Evolutionary conservation across 2,329 filamentous ascomycete genomes (phyloP), one percentile per base, ranked within the genome.

Genomic region (Seiridium unicorne): DNA sequence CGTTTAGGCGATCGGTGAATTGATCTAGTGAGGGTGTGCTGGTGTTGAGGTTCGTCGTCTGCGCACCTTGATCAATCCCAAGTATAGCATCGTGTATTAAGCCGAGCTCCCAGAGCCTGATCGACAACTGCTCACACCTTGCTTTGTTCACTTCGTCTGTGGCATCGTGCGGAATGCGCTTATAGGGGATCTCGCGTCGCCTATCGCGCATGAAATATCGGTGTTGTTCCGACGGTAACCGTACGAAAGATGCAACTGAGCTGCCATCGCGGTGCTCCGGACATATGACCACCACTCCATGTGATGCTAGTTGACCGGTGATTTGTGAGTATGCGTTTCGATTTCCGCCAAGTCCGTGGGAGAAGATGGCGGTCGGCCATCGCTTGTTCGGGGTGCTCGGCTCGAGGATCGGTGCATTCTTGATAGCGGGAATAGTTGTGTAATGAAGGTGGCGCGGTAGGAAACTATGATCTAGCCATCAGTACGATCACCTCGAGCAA

Each of bases 251-350:
- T n/a, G 92, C 81, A 1, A 92, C 89, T 3, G 89, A 83, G 70
- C 89, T 93, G 56, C 91, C 91, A 68, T 96, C 92, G 49, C 92
- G 84, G 70, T 96, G 92, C 68, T 96, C 92, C 0, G 91, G 87
- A 60, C 91, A 92, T 57, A 94, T 78, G 2, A 96, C 91, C 6
- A 95, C 86, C 31, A 93, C 81, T 46, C 92, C 92, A 68, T 95
- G 88, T 26, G 90, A 92, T 4, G 92, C 90, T 35, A 96, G 77
- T 0, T 90, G 91, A 13, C 90, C 90, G 18, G 84, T 89, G 32
- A 96, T 77, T 69, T 93, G 89, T n/a, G 91, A 94, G 76, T 96
- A 96, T 9, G 91, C 87, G 68, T 95, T 95, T 65, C 91, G 84
- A 61, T 86, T 89, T 44, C 92, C 92, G 44, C 90, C 92, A 1